phyloP scores from a whole-genome alignment of 2,329 filamentous ascomycete genomes.

The Stylonectria norvegica region DNA sequence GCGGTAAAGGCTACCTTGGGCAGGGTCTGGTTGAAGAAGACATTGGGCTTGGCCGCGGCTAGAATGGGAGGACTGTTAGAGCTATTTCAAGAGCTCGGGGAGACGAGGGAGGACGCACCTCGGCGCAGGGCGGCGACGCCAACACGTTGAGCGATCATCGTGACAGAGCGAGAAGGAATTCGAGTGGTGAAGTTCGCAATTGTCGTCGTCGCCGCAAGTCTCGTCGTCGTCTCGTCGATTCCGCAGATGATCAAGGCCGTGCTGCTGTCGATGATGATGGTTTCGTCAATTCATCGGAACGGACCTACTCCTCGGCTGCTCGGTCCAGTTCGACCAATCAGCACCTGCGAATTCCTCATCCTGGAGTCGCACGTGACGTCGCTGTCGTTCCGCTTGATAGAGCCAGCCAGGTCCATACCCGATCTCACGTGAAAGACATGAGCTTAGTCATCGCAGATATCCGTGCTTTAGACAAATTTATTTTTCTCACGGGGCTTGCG shows the following conservation, averaged over 20 bases:
- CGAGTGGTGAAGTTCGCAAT: slow-evolving; percentile 16
- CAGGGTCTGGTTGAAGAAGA: slow-evolving; percentile 46
- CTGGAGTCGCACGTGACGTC: slow-evolving; percentile 26
- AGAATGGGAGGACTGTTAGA: slow-evolving; percentile 19
- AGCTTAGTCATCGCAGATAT: slow-evolving; percentile 16
- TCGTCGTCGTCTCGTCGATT: slow-evolving; percentile 12
- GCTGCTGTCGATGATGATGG: slow-evolving; percentile 20
- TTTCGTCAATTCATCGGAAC: slow-evolving; percentile 19
- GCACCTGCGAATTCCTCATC: slow-evolving; percentile 36
- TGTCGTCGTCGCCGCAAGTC: slow-evolving; percentile 10
- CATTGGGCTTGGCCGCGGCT: slow-evolving; percentile 43
- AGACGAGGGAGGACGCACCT: slow-evolving; percentile 40
- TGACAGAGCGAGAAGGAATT: slow-evolving; percentile 20
- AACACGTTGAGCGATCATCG: slow-evolving; percentile 56
- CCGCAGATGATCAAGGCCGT: neutral
- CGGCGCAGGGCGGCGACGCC: slow-evolving; percentile 57
- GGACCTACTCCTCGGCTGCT: slow-evolving; percentile 40
- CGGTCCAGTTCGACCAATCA: slow-evolving; percentile 43
- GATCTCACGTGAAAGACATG: slow-evolving; percentile 2
- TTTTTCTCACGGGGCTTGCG: slow-evolving; percentile 1
- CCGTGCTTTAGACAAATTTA: slow-evolving; percentile 4
- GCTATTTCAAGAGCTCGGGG: slow-evolving; percentile 3
- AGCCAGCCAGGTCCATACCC: neutral
- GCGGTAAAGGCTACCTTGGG: slow-evolving; percentile 45
- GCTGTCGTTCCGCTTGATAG: neutral